Evolutionary conservation across 108 stramenopile genomes (phyloP).

Genomic region (Cyclotella sp.): DNA sequence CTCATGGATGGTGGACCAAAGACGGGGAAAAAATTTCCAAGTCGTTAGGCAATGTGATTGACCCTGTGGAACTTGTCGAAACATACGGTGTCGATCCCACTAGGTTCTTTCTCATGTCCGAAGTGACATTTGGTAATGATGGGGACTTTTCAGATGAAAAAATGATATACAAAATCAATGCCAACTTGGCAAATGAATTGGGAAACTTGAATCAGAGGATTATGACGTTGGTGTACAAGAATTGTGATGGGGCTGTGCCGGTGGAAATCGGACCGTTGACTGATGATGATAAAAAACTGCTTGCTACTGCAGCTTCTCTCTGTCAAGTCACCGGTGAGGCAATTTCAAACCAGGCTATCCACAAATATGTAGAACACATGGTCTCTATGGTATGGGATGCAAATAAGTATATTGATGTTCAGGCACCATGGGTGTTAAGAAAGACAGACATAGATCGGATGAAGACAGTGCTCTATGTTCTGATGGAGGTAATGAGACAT

Average conservation of each 20-base stretch:
- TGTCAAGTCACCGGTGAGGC: conserved; percentile 54
- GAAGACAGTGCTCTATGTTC: conserved; percentile 86
- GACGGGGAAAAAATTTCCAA: conserved; percentile 97
- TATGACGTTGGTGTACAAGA: conserved; percentile 88
- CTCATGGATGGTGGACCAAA: conserved; percentile 99
- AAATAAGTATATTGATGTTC: conserved; percentile 90
- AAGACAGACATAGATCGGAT: conserved; percentile 89
- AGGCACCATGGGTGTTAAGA: conserved; percentile 92
- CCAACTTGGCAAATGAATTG: conserved; percentile 90
- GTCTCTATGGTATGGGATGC: conserved; percentile 87
- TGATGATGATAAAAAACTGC: conserved; percentile 73
- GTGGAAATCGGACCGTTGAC: conserved; percentile 50
- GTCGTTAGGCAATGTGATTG: conserved; percentile 93
- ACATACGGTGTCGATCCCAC: conserved; percentile 93
- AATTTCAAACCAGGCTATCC: conserved; percentile 78
- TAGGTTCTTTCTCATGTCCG: conserved; percentile 92
- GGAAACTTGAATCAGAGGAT: conserved; percentile 95
- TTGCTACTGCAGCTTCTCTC: conserved; percentile 63
- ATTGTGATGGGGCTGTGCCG: conserved; percentile 84
- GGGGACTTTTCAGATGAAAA: conserved; percentile 92
- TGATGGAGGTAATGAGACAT: conserved; percentile 91
- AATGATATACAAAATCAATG: conserved; percentile 87
- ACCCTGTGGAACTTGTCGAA: conserved; percentile 90
- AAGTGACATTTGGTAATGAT: conserved; percentile 91
- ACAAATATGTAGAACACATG: conserved; percentile 82